Base-by-base conservation (phyloP, 2,329 filamentous ascomycete genomes). In the Elsinoe arachidis region DNA sequence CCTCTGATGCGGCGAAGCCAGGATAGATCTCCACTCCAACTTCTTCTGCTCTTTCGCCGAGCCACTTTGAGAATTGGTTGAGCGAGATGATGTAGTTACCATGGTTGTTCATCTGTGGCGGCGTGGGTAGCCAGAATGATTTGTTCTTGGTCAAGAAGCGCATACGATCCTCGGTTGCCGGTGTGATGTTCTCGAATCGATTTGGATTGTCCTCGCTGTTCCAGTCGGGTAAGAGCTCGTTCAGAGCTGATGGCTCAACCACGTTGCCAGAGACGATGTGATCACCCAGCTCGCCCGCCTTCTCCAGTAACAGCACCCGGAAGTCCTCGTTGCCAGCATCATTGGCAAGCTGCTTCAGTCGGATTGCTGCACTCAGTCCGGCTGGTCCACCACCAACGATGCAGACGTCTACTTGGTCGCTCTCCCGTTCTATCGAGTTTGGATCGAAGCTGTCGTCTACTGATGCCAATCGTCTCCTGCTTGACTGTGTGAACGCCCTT, bases 71-170 rank as follows among this genome's bases (percentile, higher is more conserved):
- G 68, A 99, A 86, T 72, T 97, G 89, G 72, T 95, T 97, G 67
- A 99, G 75, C 68, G 89, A 95, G 67, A 99, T 84, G 64, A 99
- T 99, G 72, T 95, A 97, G 74, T 99, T 99, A 64, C 93, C 93
- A 67, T 95, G 83, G 71, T 99, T 99, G 77, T 91, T 84, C 93
- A 99, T 99, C 76, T 97, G 93, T 33, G 93, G 93, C 44, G 93
- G 93, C 11, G 86, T 84, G 1, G 92, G 93, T 55, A 97, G 77
- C 5, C 90, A 89, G 58, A 95, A 83, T 0, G 90, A 78, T 61
- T 78, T 78, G 56, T 79, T 87, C 75, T 91, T 87, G 47, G 92
- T 97, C 60, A 99, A 80, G 73, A 96, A 96, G 64, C 89, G 86
- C 92, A 99, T 96, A 73, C 84, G 86, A 68, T 99, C 93, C 52